Conservation (phyloP, 805 yeast species). For the Ogataea methylovora region DNA sequence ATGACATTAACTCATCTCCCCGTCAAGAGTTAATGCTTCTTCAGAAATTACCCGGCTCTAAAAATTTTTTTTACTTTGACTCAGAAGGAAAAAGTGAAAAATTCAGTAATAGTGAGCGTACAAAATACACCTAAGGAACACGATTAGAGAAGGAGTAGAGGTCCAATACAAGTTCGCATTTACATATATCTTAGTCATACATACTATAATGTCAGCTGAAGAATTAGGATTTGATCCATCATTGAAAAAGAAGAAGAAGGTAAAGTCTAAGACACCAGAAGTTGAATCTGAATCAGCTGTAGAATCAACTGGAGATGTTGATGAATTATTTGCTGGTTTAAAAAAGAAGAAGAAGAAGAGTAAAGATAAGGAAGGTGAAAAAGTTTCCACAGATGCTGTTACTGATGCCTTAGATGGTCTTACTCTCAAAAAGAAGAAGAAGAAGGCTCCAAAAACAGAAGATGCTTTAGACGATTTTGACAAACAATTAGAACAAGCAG, state of each 20-base stretch:
- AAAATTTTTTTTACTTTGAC: no score
- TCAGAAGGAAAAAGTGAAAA: no score
- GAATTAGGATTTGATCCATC: constrained; percentile 68
- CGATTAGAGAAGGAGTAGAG: no score
- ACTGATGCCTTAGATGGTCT: constrained; percentile 63
- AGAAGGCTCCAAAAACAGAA: constrained; percentile 54
- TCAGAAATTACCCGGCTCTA: no score
- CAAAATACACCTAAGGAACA: no score
- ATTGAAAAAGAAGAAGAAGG: constrained; percentile 76
- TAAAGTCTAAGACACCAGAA: constrained; percentile 32
- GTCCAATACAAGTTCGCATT: no score
- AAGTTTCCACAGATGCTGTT: constrained; percentile 31
- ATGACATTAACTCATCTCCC: no score
- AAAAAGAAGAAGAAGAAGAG: constrained; percentile 88
- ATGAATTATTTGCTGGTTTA: constrained; percentile 69
- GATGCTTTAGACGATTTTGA: constrained; percentile 75
- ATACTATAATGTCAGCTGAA: constrained; percentile 23
- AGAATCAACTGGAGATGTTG: constrained; percentile 35
- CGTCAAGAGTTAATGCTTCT: no score
- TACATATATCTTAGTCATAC: no score
- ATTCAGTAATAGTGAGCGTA: no score
- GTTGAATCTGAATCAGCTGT: constrained; percentile 24
- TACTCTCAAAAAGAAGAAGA: constrained; percentile 77
- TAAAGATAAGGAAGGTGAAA: constrained; percentile 31
- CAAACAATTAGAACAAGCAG: constrained; percentile 83